These are phyloP conservation scores for Saccharomyces pastorianus DNA, from an alignment of 1,139 yeast species.

Conservation along the genomic window DNA sequence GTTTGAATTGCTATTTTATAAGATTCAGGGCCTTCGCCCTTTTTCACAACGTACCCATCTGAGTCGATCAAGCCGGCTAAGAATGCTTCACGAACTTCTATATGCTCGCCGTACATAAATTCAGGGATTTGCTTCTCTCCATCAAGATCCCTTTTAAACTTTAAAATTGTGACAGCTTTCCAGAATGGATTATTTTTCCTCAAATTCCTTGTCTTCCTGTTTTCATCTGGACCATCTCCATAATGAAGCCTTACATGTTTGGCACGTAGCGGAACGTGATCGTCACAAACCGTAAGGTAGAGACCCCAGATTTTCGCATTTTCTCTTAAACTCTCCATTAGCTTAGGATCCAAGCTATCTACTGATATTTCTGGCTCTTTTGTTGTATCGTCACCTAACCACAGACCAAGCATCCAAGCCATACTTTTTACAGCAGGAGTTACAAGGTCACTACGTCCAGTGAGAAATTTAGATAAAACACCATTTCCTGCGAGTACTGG, in stretches of 20 bases:
- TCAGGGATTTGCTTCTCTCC: constrained; percentile 26
- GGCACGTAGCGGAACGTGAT: constrained; percentile 17
- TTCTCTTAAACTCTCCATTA: constrained; percentile 20
- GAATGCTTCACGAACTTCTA: constrained; percentile 36
- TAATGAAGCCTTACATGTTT: constrained; percentile 23
- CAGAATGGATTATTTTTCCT: constrained; percentile 25
- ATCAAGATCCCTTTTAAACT: constrained; percentile 17
- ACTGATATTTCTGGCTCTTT: constrained; percentile 26
- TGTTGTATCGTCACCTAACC: constrained; percentile 28
- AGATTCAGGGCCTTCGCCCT: constrained; percentile 13
- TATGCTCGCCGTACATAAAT: constrained; percentile 25
- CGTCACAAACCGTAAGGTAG: constrained; percentile 18
- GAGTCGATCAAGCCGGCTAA: constrained; percentile 39
- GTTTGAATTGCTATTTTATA: constrained; percentile 31
- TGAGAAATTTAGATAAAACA: constrained; percentile 17
- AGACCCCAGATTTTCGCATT: constrained; percentile 23
- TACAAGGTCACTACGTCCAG: constrained; percentile 18
- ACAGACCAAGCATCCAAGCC: constrained; percentile 32
- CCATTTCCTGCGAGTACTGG: constrained; percentile 34
- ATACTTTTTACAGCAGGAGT: constrained; percentile 21
- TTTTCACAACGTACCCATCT: constrained; percentile 30
- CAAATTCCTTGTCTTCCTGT: constrained; percentile 13
- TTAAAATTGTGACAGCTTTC: constrained; percentile 14
- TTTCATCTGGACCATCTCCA: constrained; percentile 12
- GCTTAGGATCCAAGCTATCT: constrained; percentile 20